Conservation (phyloP, 2,329 filamentous ascomycete species). For the Colletotrichum sp. region DNA sequence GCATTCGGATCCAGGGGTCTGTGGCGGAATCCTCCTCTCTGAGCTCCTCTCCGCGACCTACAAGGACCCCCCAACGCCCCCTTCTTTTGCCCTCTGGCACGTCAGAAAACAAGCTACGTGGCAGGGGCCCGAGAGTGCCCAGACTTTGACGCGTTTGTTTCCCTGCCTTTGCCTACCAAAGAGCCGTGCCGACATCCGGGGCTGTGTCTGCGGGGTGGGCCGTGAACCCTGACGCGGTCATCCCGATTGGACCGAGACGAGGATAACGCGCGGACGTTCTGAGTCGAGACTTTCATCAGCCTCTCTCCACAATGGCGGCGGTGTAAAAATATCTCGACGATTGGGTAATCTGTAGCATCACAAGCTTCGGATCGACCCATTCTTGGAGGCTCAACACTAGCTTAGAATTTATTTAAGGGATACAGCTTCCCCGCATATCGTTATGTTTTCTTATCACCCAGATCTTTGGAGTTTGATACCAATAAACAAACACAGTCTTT, state of each 20-base stretch:
- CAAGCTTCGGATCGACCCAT: conserved; percentile 13
- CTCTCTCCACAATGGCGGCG: conserved; percentile 18
- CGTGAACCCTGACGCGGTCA: conserved; percentile 20
- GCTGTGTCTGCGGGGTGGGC: conserved; percentile 16
- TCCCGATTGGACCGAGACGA: conserved; percentile 18
- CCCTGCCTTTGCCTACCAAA: background rate
- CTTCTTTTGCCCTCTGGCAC: background rate
- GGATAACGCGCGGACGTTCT: conserved; percentile 18
- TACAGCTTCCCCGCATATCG: conserved; percentile 10
- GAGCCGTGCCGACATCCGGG: conserved; percentile 16
- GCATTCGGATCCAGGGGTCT: background rate
- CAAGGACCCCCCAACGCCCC: background rate
- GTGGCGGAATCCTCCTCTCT: background rate
- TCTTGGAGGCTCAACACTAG: background rate
- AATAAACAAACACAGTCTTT: background rate
- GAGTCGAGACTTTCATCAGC: conserved; percentile 16
- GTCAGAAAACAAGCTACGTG: conserved; percentile 15
- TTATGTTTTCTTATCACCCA: background rate
- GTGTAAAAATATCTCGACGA: conserved; percentile 10
- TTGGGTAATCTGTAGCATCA: background rate
- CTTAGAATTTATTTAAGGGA: conserved; percentile 13
- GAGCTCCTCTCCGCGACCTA: background rate
- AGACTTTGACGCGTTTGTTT: conserved; percentile 12
- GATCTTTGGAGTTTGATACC: background rate
- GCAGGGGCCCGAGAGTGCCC: conserved; percentile 13